phyloP scores from a whole-genome alignment of 257 asterid genomes.

The Rauvolfia tetraphylla region DNA sequence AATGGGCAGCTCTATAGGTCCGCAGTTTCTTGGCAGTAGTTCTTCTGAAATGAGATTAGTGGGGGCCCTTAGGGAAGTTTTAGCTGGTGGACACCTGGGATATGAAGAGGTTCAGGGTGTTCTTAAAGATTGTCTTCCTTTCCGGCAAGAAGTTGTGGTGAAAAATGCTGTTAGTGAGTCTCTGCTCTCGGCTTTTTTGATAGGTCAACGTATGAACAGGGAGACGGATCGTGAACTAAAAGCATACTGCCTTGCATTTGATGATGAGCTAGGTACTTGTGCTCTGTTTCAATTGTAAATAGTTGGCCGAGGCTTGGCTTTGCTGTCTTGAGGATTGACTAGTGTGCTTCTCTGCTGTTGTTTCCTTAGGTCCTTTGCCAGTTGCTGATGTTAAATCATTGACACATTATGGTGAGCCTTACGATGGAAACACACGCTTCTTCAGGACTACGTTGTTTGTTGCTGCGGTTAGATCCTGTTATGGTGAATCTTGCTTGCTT shows the following conservation, averaged over 20 bases:
- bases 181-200: constrained; percentile 73
- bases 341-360: background rate
- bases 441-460: constrained; percentile 92
- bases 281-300: background rate
- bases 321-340: constrained; percentile 11
- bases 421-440: constrained; percentile 94
- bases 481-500: constrained; percentile 92
- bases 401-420: constrained; percentile 96
- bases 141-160: constrained; percentile 31
- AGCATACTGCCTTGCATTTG: constrained; percentile 94
- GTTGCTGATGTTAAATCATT: constrained; percentile 80
- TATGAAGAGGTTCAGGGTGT: constrained; percentile 97
- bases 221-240: constrained; percentile 94
- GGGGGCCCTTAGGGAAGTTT: constrained; percentile 91
- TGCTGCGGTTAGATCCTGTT: constrained; percentile 98
- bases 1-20: constrained; percentile 69
- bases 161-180: constrained; percentile 56
- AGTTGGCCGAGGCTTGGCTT: constrained; percentile 9
- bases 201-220: constrained; percentile 91
- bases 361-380: constrained; percentile 57
- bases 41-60: constrained; percentile 92
- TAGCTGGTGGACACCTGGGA: constrained; percentile 97
- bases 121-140: constrained; percentile 73
- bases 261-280: constrained; percentile 66
- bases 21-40: constrained; percentile 68